A percentile compares a stretch with the other conserved stretches of the same genome.
Evolutionary conservation across 768 basidiomycete genomes (phyloP).

Genomic region (Hemileccinum rubropunctum): DNA sequence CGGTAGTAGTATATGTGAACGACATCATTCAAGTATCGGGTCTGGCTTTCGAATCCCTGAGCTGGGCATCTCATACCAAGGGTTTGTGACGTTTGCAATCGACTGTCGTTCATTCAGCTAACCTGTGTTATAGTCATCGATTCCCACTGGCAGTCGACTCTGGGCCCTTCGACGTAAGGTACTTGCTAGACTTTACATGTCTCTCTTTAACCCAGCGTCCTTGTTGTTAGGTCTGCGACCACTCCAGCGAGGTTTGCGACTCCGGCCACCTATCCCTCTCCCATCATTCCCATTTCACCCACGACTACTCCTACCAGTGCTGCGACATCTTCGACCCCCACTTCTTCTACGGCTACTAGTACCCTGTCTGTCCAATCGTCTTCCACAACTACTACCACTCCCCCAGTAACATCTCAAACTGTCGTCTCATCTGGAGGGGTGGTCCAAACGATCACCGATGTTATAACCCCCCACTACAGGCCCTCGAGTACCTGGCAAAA

Average conservation of each 20-base stretch:
- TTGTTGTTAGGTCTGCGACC: background rate
- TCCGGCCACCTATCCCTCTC: background rate
- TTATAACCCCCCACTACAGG: background rate
- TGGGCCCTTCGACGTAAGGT: conserved; percentile 11
- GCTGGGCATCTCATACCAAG: too few relatives aligned
- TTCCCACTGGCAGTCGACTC: background rate
- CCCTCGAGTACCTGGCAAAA: background rate
- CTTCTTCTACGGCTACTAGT: background rate
- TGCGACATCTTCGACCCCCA: background rate
- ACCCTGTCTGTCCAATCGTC: conserved; percentile 1
- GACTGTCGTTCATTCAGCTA: too few relatives aligned
- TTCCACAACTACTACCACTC: background rate
- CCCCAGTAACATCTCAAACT: background rate
- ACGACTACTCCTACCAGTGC: conserved; percentile 2
- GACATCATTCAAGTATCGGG: too few relatives aligned
- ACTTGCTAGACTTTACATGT: background rate
- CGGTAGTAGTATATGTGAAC: too few relatives aligned
- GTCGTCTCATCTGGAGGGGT: conserved; percentile 7
- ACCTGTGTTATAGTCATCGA: too few relatives aligned
- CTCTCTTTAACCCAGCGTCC: background rate
- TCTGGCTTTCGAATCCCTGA: too few relatives aligned
- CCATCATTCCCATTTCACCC: conserved; percentile 2
- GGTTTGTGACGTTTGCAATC: too few relatives aligned
- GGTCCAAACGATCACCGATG: conserved; percentile 7
- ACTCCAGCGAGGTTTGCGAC: background rate